Conservation (phyloP, 2,329 filamentous ascomycete species). For the Cladophialophora immunda region DNA sequence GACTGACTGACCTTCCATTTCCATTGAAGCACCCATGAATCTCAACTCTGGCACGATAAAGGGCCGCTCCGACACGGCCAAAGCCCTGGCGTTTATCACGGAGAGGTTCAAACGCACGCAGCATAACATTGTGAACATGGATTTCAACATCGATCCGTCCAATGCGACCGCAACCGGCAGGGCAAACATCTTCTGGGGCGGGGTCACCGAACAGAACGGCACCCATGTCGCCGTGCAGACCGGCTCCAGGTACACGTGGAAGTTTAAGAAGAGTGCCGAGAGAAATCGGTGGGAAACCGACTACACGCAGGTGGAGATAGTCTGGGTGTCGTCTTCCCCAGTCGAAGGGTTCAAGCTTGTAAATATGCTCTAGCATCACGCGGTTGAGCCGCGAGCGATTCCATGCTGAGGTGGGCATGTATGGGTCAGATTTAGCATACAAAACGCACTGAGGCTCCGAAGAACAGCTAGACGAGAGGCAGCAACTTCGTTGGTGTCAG, state of each 20-base stretch:
- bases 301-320: background rate
- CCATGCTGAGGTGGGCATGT: background rate
- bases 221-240: background rate
- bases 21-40: background rate
- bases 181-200: background rate
- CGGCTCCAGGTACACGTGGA: background rate
- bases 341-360: background rate
- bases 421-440: no score
- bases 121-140: background rate
- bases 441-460: no score
- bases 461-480: no score
- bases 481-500: no score
- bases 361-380: slow-evolving; percentile 1
- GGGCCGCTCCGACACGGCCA: background rate
- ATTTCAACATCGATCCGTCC: background rate
- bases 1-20: background rate
- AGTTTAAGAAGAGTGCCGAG: background rate
- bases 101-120: slow-evolving; percentile 1
- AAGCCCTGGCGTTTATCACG: background rate
- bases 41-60: background rate
- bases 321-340: background rate
- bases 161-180: background rate
- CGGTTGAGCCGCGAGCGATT: background rate
- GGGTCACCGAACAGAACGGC: background rate
- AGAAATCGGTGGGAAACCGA: background rate